Evolutionary conservation across 192 early-diverging fungal genomes (phyloP), one percentile per base, ranked within the genome.

Genomic region (Rhizophlyctis rosea): DNA sequence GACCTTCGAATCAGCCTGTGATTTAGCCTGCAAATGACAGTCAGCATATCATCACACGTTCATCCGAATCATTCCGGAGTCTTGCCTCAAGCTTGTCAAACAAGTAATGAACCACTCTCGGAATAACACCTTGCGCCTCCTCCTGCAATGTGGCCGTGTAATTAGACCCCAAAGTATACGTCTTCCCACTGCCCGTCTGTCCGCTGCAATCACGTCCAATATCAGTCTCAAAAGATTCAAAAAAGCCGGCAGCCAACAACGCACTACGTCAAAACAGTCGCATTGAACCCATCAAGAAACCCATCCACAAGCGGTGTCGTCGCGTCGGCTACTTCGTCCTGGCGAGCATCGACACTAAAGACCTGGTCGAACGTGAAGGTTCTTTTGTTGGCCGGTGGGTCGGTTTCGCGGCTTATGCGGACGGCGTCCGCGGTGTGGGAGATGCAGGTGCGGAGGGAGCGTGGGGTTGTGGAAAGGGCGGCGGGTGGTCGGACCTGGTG

Each of bases 251-350:
- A 28, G 0, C 64, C 7, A 44, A 18, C 39, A 4, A 7, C 64
- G 50, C 63, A 77, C 74, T 80, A 79, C 48, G 94, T 93, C 55
- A 96, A 81, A 48, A 98, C 87, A 0, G 96, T 95, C 29, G 90
- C 93, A 75, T 99, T 99, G 69, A 91, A 94, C n/a, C 96, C 96
- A 78, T 91, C 89, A 4, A 91, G 44, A 54, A 94, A 88, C 16
- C 59, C 59, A 23, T 68, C 59, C 36, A 68, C 67, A 3, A 59
- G 34, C n/a, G 21, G 27, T 25, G 24, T 16, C 4, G 55, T 59
- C 5, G 32, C 51, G 3, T 61, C 52, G 34, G 36, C 61, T 34
- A 68, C 34, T 24, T 52, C 39, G 13, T 32, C 31, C 39, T 68
- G 67, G 4, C 23, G 30, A 18, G n/a, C 36, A 4, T 54, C 47